phyloP scores from a whole-genome alignment of 2,329 filamentous ascomycete species.

The Fusarium armeniacum region DNA sequence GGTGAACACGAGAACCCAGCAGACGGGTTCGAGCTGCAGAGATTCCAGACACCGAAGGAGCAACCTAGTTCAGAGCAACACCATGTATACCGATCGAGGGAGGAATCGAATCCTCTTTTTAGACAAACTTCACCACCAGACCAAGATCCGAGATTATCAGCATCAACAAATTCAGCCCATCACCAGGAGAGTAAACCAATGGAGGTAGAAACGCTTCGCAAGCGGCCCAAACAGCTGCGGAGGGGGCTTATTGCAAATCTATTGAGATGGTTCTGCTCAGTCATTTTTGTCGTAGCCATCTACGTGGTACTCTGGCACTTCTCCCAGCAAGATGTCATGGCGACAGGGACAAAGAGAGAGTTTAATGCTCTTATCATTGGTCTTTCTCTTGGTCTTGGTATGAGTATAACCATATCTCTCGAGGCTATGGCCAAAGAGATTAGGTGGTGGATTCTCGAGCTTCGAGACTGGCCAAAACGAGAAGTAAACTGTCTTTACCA shows the following conservation, averaged over 20 bases:
- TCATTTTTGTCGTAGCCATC: slow-evolving; percentile 35
- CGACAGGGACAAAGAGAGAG: slow-evolving; percentile 53
- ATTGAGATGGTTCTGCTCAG: slow-evolving; percentile 39
- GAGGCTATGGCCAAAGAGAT: slow-evolving; percentile 61
- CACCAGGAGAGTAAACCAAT: slow-evolving; percentile 1
- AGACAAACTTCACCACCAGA: slow-evolving; percentile 14
- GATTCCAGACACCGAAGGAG: slow-evolving; percentile 8
- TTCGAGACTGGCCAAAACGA: slow-evolving; percentile 53
- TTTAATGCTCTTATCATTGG: slow-evolving; percentile 62
- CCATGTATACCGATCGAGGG: slow-evolving; percentile 6
- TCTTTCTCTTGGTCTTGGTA: slow-evolving; percentile 52
- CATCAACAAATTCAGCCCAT: neutral
- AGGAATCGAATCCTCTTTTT: slow-evolving; percentile 27
- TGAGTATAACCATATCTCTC: slow-evolving; percentile 60
- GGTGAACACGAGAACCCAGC: neutral
- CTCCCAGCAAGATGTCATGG: slow-evolving; percentile 35
- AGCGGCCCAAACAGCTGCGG: slow-evolving; percentile 27
- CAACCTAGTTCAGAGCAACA: neutral
- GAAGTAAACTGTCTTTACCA: slow-evolving; percentile 54
- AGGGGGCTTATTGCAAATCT: slow-evolving; percentile 32
- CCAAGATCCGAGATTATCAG: neutral
- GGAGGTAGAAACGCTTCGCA: slow-evolving; percentile 8
- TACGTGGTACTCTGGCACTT: slow-evolving; percentile 38
- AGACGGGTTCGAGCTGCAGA: slow-evolving; percentile 20
- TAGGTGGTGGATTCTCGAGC: slow-evolving; percentile 62